Base-by-base conservation (phyloP, 78 protist genomes). In the Pelomyxa schiedti region DNA sequence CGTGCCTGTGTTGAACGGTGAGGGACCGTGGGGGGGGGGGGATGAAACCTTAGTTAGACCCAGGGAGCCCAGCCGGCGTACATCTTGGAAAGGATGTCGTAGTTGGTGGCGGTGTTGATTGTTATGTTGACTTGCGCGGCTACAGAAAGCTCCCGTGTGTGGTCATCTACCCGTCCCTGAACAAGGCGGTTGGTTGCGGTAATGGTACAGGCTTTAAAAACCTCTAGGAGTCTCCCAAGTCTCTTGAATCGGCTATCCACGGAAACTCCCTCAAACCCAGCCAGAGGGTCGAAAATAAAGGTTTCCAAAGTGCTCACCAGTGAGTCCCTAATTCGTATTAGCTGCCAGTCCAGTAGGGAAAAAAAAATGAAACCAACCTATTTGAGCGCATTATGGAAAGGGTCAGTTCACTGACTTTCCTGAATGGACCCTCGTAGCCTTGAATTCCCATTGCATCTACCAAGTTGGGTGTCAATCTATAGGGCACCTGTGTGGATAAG, bases 381-480 rank as follows among this genome's bases (percentile, higher is more conserved):
- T 83, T 75, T 0, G 16, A 30, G 47, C 93, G 66, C 53, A 92
- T 24, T 32, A 87, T 74, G 8, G 74, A n/a, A 40, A 93, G 41
- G 39, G 95, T 78, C 6, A 80, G 9, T 69, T 94, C 96, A 3
- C 84, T 86, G 69, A n/a, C 26, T 36, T 7, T 58, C 35, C 90
- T 80, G 38, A 74, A 85, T 22, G 42, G 66, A 6, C 98, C 97
- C 37, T 82, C 91, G 47, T 42, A 47, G 24, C 95, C 95, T 3
- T 66, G 6, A 4, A 87, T 65, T 22, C 98, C 97, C 37, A 93
- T 26, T 0, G 88, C 96, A 73, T 92, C 95, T 26, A 89, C 79
- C 83, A 95, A 75, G 82, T 95, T 94, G 38, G 66, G 89, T 8
- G 98, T 95, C 39, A 95, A 79, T 8, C 98, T 80, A 87, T 92